Conservation (phyloP, 768 basidiomycete genomes). For the Calocybe gangraenosa region DNA sequence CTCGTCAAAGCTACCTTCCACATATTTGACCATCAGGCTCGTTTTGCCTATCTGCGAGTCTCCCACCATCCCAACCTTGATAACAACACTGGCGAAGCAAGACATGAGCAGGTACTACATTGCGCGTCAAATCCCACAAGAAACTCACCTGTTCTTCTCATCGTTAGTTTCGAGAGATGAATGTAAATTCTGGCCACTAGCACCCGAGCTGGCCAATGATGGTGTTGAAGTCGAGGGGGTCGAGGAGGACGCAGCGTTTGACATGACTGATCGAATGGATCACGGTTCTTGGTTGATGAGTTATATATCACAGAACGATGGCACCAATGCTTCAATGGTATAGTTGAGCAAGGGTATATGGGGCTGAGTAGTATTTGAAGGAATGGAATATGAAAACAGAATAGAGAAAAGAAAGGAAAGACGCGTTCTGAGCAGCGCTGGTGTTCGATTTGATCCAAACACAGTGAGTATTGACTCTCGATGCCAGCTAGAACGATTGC, state of each 20-base stretch:
- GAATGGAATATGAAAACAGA: slow-evolving; percentile 17
- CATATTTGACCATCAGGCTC: slow-evolving; percentile 99
- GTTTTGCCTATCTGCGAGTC: slow-evolving; percentile 99
- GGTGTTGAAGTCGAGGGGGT: slow-evolving; percentile 31
- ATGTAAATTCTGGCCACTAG: slow-evolving; percentile 51
- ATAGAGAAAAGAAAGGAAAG: slow-evolving; percentile 31
- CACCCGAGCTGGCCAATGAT: slow-evolving; percentile 38
- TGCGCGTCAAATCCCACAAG: slow-evolving; percentile 1
- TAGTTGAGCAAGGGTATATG: slow-evolving; percentile 17
- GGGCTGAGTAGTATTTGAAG: slow-evolving; percentile 18
- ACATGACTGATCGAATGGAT: slow-evolving; percentile 34
- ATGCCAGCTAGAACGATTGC: slow-evolving; percentile 21
- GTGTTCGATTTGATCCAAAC: slow-evolving; percentile 25
- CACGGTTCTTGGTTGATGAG: slow-evolving; percentile 12
- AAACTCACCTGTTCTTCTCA: slow-evolving; percentile 41
- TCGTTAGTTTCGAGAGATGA: slow-evolving; percentile 56
- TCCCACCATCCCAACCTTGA: slow-evolving; percentile 99
- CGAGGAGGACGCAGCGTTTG: slow-evolving; percentile 45
- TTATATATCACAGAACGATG: slow-evolving; percentile 16
- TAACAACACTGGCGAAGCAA: slow-evolving; percentile 65
- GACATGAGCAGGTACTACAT: background rate
- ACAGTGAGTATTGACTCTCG: slow-evolving; percentile 28
- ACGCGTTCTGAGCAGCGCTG: slow-evolving; percentile 30
- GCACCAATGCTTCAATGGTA: slow-evolving; percentile 12
- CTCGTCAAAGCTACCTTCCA: slow-evolving; percentile 97